Percentiles rank a stretch among this genome's conserved stretches.
These are phyloP conservation scores for Neofusicoccum sp. DNA, from an alignment of 2,329 filamentous ascomycete genomes.

Conservation along the genomic window DNA sequence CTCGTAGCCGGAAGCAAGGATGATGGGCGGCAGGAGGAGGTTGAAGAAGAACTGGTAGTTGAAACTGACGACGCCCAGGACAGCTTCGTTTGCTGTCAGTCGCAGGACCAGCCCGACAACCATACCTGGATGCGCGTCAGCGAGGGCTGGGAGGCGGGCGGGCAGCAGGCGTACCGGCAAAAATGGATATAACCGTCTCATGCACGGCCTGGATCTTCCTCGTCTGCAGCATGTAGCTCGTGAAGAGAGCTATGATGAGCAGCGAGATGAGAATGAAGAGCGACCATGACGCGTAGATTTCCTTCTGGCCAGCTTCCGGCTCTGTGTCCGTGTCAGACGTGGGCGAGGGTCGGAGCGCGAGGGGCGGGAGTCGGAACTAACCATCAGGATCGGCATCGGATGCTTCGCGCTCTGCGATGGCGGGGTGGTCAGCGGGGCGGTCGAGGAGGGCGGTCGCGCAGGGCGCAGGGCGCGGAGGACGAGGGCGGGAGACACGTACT, in stretches of 20 bases:
- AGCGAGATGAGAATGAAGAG: constrained; percentile 95
- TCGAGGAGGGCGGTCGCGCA: constrained; percentile 18
- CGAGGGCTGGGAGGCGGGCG: constrained; percentile 18
- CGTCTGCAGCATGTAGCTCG: constrained; percentile 93
- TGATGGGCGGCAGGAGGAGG: constrained; percentile 95
- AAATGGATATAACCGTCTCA: constrained; percentile 97
- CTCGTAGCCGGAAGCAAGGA: constrained; percentile 94
- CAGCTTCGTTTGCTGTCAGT: constrained; percentile 74
- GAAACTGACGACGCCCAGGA: constrained; percentile 90
- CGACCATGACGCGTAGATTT: constrained; percentile 94
- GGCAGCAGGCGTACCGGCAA: constrained; percentile 64
- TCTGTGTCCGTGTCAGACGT: constrained; percentile 48
- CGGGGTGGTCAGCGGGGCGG: not conserved
- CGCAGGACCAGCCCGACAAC: constrained; percentile 86
- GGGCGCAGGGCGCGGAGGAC: constrained; percentile 24
- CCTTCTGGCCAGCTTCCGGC: constrained; percentile 82
- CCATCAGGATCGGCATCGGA: constrained; percentile 49
- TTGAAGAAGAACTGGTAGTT: constrained; percentile 99
- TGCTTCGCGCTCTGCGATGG: constrained; percentile 41
- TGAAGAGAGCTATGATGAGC: constrained; percentile 91
- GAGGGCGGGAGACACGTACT: constrained; percentile 30
- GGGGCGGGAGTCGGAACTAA: constrained; percentile 26
- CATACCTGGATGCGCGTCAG: constrained; percentile 65
- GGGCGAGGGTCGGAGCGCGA: constrained; percentile 16
- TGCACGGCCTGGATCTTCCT: constrained; percentile 97